Evolutionary conservation across 495 filamentous ascomycete species (phyloP), one percentile per base, ranked within the genome.

Genomic region (Penicillium pancosmium): DNA sequence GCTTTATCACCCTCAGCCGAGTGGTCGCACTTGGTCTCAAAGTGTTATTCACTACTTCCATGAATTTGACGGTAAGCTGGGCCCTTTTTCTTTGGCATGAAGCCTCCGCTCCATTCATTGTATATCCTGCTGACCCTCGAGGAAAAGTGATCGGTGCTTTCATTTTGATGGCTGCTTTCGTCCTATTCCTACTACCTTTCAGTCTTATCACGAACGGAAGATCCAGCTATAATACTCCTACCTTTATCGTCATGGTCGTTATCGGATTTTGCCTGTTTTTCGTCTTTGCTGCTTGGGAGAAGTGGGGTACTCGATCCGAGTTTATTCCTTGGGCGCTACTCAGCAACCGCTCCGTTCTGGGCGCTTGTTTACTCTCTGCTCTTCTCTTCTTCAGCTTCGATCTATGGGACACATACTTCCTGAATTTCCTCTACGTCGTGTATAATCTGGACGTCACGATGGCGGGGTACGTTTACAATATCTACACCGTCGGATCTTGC

Each of bases 351-450:
- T 90, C 87, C 50, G 82, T 90, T 27, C 59, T 88, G 0, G 85
- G 85, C 21, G 84, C 87, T n/a, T 86, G 80, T 57, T 51, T 84
- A 16, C 71, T 88, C 7, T 73, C 83, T 6, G 77, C 73, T 5
- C 62, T 76, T 5, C 62, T 88, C 9, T 88, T 85, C 60, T 73
- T 91, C 70, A 83, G 79, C 44, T 89, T 84, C 71, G 86, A 84
- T 69, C 84, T 81, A 63, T 92, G 87, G 87, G 82, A 88, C 65
- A 75, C 76, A 44, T 88, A 84, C 71, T 89, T 88, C 75, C 76
- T 72, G 57, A 85, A 84, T 33, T 91, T 86, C 73, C 75, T 91
- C 5, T 85, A 89, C 72, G 86, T 90, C n/a, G 90, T 92, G 50
- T 82, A 86, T 69, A 68, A 78, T 46, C 79, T 91, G 5, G 75